Percentiles rank a stretch among this genome's conserved stretches.
Conservation (phyloP, 805 yeast species). For the Kodamaea kaohsiungensis region DNA sequence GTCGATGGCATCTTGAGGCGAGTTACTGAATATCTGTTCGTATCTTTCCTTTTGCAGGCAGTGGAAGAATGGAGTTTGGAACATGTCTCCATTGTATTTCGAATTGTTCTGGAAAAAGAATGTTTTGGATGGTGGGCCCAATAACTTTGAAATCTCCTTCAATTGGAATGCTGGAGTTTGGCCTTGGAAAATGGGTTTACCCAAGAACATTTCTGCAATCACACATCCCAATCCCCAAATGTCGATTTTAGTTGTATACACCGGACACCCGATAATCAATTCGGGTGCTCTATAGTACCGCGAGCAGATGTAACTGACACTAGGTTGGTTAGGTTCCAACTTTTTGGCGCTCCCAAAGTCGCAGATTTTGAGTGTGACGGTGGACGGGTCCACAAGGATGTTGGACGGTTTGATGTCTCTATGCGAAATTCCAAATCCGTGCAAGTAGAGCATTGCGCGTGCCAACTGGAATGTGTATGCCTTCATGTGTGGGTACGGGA, state of each 20-base stretch:
- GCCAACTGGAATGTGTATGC: constrained; percentile 79
- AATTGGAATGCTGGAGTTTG: constrained; percentile 85
- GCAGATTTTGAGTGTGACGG: constrained; percentile 70
- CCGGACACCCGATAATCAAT: constrained; percentile 84
- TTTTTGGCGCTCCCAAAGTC: constrained; percentile 87
- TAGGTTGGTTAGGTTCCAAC: constrained; percentile 76
- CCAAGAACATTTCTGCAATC: constrained; percentile 88
- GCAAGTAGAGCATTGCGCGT: constrained; percentile 79
- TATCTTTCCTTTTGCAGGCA: constrained; percentile 53
- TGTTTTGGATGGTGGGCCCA: constrained; percentile 80
- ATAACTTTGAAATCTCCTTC: constrained; percentile 82
- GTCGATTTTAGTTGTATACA: constrained; percentile 88
- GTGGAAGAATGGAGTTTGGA: constrained; percentile 60
- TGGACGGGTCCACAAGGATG: constrained; percentile 70
- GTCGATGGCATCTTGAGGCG: constrained; percentile 85
- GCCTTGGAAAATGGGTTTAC: constrained; percentile 95
- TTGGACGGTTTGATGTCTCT: constrained; percentile 86
- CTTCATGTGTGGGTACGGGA: constrained; percentile 74
- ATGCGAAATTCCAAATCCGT: constrained; percentile 78
- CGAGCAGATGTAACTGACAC: constrained; percentile 93
- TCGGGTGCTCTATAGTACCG: constrained; percentile 97
- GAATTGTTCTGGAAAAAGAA: constrained; percentile 77
- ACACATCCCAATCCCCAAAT: constrained; percentile 99
- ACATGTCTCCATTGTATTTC: constrained; percentile 72
- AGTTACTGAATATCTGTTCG: constrained; percentile 55